phyloP scores from a whole-genome alignment of 1,284 basidiomycete species.

The Cryptococcus sp. region DNA sequence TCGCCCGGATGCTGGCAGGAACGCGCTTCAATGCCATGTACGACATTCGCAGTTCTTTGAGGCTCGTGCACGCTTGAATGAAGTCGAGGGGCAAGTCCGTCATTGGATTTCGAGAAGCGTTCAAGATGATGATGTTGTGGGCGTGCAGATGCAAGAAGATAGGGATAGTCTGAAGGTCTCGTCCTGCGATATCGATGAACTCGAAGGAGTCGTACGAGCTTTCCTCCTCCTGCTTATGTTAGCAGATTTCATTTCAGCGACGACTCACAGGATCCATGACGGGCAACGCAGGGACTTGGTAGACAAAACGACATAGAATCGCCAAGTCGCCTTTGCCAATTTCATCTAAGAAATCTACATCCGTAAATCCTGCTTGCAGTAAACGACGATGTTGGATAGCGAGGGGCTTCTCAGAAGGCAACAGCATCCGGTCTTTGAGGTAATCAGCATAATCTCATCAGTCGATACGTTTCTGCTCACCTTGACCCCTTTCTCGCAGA shows the following conservation, averaged over 20 bases:
- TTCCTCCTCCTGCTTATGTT: slow-evolving; percentile 62
- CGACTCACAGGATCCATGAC: slow-evolving; percentile 64
- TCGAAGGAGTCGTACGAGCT: slow-evolving; percentile 74
- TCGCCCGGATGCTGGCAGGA: slow-evolving; percentile 78
- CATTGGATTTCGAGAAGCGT: slow-evolving; percentile 93
- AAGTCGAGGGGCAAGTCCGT: slow-evolving; percentile 96
- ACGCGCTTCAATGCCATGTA: slow-evolving; percentile 95
- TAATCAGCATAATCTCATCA: slow-evolving; percentile 7
- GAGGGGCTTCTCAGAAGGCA: slow-evolving; percentile 79
- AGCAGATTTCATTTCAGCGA: slow-evolving; percentile 2
- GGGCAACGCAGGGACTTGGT: slow-evolving; percentile 55
- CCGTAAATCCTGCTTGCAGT: slow-evolving; percentile 87
- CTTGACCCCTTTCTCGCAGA: slow-evolving; percentile 78
- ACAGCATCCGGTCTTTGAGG: slow-evolving; percentile 72
- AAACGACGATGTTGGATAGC: slow-evolving; percentile 81
- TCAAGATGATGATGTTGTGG: slow-evolving; percentile 80
- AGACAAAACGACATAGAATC: slow-evolving; percentile 87
- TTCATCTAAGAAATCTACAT: slow-evolving; percentile 75
- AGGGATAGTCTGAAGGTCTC: slow-evolving; percentile 86
- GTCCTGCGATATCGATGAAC: slow-evolving; percentile 79
- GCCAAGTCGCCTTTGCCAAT: slow-evolving; percentile 80
- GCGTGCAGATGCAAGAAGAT: slow-evolving; percentile 86
- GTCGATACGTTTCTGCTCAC: slow-evolving; percentile 55
- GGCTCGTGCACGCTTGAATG: slow-evolving; percentile 80
- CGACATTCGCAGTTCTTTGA: slow-evolving; percentile 85